Conservation (phyloP, 1,284 basidiomycete species). For the Ganoderma lingzhi region DNA sequence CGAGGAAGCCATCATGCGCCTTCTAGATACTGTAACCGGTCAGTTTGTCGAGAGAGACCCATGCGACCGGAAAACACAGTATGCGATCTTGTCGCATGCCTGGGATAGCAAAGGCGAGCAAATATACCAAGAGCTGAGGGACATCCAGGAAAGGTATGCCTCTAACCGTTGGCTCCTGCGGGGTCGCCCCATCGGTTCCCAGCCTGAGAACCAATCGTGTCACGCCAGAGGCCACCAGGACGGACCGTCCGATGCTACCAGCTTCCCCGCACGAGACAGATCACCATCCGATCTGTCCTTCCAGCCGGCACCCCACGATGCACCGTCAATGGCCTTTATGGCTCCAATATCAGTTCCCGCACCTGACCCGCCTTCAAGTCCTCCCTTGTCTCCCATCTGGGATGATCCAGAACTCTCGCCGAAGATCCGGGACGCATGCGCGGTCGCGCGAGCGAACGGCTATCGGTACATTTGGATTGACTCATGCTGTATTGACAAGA, state of each 20-base stretch:
- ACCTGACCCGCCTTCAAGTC: neutral
- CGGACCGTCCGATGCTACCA: too few species aligned
- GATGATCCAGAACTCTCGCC: neutral
- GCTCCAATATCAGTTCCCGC: neutral
- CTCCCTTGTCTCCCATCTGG: neutral
- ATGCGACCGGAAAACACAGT: neutral
- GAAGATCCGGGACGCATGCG: too few species aligned
- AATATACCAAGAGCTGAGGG: neutral
- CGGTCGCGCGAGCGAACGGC: too few species aligned
- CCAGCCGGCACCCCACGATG: too few species aligned
- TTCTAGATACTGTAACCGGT: neutral
- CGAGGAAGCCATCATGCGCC: neutral
- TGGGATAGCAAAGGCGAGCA: constrained; percentile 1
- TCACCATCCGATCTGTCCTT: too few species aligned
- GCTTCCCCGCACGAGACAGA: too few species aligned
- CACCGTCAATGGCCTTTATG: neutral
- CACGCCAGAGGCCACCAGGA: too few species aligned
- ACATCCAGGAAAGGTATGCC: neutral
- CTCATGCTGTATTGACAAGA: too few species aligned
- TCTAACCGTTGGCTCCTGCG: neutral
- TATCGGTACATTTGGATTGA: too few species aligned
- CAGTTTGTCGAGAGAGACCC: neutral
- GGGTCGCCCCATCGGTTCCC: neutral
- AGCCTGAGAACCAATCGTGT: neutral
- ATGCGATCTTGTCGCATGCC: neutral